Evolutionary conservation across 1,284 basidiomycete genomes (phyloP), one percentile per base, ranked within the genome.

Genomic region (Ceratorhiza oryzae-sativae): DNA sequence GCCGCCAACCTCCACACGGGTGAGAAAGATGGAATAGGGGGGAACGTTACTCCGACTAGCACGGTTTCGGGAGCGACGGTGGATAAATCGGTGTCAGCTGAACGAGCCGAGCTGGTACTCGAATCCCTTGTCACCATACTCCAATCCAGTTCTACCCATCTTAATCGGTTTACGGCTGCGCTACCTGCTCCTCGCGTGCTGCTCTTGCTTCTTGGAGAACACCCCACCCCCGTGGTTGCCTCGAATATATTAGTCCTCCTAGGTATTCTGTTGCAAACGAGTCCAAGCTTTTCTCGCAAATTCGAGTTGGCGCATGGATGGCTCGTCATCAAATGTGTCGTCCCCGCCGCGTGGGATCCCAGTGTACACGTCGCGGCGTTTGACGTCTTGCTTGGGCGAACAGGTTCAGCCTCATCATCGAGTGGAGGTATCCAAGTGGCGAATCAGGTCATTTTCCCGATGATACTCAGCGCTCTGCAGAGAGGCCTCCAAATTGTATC

Each of bases 301-400:
- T 91, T 93, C 73, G 91, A 93, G 77, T 81, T 92, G 0, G 86
- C 90, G 18, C 87, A 86, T 73, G 91, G 92, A 18, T 93, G 92
- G 91, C 87, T 83, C 63, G 82, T 88, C 3, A 77, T 93, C 39
- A 89, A 86, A 78, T 84, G 83, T 10, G 84, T 89, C 20, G 76
- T 93, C n/a, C 90, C 91, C 0, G 78, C 80, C 36, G 85, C 85
- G 20, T 93, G 92, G 91, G 85, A 89, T 75, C 77, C 81, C 4
- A 82, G 77, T 23, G 87, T 93, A n/a, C 87, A 91, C 67, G 81
- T 83, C 23, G 86, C 86, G 34, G 86, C 86, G 4, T 88, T 92
- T 75, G 86, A 90, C 74, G 77, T 92, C 1, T 79, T 93, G 9
- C 78, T 90, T n/a, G 86, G 88, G 13, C 80, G 83, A 8, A 48